phyloP scores from a whole-genome alignment of 2,329 filamentous ascomycete genomes.

The Phoma sp. region DNA sequence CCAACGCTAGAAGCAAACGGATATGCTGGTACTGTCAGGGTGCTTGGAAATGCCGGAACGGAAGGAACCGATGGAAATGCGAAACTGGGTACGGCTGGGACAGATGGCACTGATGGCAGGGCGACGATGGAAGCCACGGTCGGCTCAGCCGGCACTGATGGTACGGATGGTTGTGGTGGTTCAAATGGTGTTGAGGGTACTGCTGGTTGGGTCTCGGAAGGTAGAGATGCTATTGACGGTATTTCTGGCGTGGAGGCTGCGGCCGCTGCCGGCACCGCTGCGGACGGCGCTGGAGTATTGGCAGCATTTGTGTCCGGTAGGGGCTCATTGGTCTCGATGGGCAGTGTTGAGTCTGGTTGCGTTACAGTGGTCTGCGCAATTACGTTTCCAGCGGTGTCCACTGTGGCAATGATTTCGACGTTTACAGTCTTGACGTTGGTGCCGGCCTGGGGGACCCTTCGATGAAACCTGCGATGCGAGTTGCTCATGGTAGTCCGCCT shows the following conservation, averaged over 20 bases:
- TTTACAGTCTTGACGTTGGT: conserved; percentile 35
- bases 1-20: conserved; percentile 39
- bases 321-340: conserved; percentile 5
- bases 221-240: conserved; percentile 3
- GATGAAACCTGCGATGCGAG: conserved; percentile 45
- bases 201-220: conserved; percentile 1
- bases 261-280: conserved; percentile 11
- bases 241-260: conserved; percentile 6
- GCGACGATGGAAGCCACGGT: background rate
- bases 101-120: conserved; percentile 20
- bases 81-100: conserved; percentile 21
- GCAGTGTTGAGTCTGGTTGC: conserved; percentile 11
- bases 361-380: conserved; percentile 36
- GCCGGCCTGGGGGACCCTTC: conserved; percentile 31
- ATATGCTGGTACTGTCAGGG: conserved; percentile 44
- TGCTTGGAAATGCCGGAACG: conserved; percentile 46
- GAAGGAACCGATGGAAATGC: conserved; percentile 37
- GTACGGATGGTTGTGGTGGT: background rate
- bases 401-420: conserved; percentile 41
- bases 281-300: conserved; percentile 1
- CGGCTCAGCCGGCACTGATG: background rate
- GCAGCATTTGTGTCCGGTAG: background rate
- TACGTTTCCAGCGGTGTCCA: conserved; percentile 39
- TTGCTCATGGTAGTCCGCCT: conserved; percentile 38
- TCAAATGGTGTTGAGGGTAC: background rate